Conservation (phyloP, 1,284 basidiomycete species). For the Spongiforma sp. region DNA sequence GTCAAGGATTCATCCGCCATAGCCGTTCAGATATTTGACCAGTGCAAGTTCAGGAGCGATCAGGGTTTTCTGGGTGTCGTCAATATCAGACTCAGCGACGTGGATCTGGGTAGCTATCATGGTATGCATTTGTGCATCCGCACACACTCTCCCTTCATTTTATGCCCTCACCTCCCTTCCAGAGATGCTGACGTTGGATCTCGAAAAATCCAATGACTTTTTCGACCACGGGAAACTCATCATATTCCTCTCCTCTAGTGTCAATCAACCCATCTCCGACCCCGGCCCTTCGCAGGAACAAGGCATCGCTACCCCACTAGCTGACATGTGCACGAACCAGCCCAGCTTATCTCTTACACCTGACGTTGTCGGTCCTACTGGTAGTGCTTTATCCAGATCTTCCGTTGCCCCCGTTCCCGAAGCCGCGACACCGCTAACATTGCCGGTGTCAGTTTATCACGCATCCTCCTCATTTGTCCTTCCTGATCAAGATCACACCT, state of each 20-base stretch:
- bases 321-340: conserved; percentile 60
- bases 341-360: conserved; percentile 60
- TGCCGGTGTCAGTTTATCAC: conserved; percentile 46
- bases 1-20: conserved; percentile 93
- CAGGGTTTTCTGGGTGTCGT: conserved; percentile 96
- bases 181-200: conserved; percentile 91
- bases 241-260: conserved; percentile 86
- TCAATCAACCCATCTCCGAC: conserved; percentile 75
- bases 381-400: conserved; percentile 50
- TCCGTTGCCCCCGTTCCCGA: conserved; percentile 61
- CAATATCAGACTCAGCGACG: conserved; percentile 87
- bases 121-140: conserved; percentile 61
- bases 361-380: conserved; percentile 42
- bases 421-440: conserved; percentile 38
- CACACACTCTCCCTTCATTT: background rate
- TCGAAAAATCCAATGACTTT: conserved; percentile 90
- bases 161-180: conserved; percentile 3
- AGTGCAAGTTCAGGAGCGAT: conserved; percentile 96
- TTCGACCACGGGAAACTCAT: conserved; percentile 92
- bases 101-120: conserved; percentile 89
- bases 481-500: conserved; percentile 30
- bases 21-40: conserved; percentile 96
- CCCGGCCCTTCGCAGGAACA: conserved; percentile 71
- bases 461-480: conserved; percentile 29
- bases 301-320: conserved; percentile 57